Evolutionary conservation across 2,329 filamentous ascomycete species (phyloP).

Genomic region (Scytalidium lignicola): DNA sequence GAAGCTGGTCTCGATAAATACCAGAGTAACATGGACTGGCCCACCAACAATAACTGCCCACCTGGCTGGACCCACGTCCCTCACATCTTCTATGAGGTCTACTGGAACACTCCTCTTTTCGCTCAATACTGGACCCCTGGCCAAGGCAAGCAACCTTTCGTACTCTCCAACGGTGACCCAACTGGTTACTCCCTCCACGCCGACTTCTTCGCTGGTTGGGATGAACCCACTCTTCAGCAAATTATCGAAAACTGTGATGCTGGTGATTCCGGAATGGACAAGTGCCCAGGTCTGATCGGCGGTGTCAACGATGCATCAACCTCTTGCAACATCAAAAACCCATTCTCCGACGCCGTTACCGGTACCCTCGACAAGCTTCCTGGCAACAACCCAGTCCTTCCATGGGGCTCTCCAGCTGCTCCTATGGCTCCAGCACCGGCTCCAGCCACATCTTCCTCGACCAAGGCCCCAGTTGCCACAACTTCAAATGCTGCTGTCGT

Average conservation of each 20-base stretch:
- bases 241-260: constrained; percentile 69
- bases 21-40: constrained; percentile 69
- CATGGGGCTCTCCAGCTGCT: constrained; percentile 35
- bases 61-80: constrained; percentile 62
- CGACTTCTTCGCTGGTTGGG: constrained; percentile 77
- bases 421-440: constrained; percentile 5
- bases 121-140: constrained; percentile 57
- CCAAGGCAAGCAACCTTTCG: constrained; percentile 60
- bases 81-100: constrained; percentile 80
- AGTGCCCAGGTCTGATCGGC: constrained; percentile 53
- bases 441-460: not conserved
- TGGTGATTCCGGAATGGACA: constrained; percentile 54
- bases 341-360: constrained; percentile 39
- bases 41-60: constrained; percentile 69
- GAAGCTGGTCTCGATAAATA: constrained; percentile 47
- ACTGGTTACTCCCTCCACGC: constrained; percentile 72
- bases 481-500: not conserved
- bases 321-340: constrained; percentile 46
- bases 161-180: constrained; percentile 72
- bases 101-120: constrained; percentile 71
- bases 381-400: constrained; percentile 49
- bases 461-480: not conserved
- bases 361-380: constrained; percentile 45
- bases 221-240: constrained; percentile 59
- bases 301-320: constrained; percentile 42